Evolutionary conservation across 1,284 basidiomycete species (phyloP), one percentile per base, ranked within the genome.

Genomic region (Leccinum subatratum): DNA sequence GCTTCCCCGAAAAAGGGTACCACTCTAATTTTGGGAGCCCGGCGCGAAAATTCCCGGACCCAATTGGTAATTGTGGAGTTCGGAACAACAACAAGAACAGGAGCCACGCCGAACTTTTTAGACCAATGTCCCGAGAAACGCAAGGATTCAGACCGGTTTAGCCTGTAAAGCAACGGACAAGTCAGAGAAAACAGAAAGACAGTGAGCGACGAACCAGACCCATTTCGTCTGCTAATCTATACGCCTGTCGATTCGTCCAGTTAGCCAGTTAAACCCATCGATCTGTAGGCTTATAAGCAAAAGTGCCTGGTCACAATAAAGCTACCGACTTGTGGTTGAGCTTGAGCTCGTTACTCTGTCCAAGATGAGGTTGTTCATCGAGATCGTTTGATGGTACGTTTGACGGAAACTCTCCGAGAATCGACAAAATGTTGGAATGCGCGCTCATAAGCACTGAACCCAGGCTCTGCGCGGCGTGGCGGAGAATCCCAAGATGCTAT

Each of bases 151-250:
- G 3, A 98, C 92, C 0, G 96, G 98, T 82, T 96, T 96, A 0
- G 94, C 94, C 87, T 96, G 70, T 9, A 61, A 42, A 68, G 18
- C 2, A 25, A 25, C 2, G 22, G 14, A 18, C 14, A 18, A 65
- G 62, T 75, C 25, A 61, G 62, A 42, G 16, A 11, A 68, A 22
- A 30, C 64, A 34, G 48, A 65, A 54, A 34, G 42, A 34, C 12
- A 45, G 30, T 32, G 42, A 28, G 54, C 14, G 34, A 63, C 86
- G 67, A 77, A 92, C 92, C 71, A 96, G 78, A 64, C 94, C 95
- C 96, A 99, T 98, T 79, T 98, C 96, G 74, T 99, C 96, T 3
- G 96, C 95, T n/a, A 98, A 84, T 70, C 98, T 98, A 71, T 92
- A 95, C 48, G 90, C 88, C 69, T 95, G 93, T 58, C 85, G 83